These are phyloP conservation scores for Apiotrichum akiyoshidainum DNA, from an alignment of 1,284 basidiomycete species.

Conservation along the genomic window DNA sequence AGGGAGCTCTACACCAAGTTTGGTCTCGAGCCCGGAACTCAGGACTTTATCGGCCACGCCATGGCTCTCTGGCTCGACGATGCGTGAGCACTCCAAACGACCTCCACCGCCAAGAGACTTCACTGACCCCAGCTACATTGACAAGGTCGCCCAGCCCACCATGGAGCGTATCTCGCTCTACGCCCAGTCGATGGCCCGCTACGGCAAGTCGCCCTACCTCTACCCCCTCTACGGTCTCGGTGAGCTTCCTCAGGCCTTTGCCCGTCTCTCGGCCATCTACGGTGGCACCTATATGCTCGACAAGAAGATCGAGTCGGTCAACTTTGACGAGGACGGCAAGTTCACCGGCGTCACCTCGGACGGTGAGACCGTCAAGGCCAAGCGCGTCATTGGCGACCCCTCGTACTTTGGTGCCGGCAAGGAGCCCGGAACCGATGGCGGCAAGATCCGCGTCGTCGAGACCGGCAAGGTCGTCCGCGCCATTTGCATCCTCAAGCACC, in stretches of 20 bases:
- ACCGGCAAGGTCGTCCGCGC: conserved; percentile 93
- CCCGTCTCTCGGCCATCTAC: conserved; percentile 96
- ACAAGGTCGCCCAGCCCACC: conserved; percentile 80
- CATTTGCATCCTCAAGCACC: conserved; percentile 97
- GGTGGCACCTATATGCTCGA: conserved; percentile 99
- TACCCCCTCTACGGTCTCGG: conserved; percentile 99
- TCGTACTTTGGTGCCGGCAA: conserved; percentile 86
- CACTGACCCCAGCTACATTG: conserved; percentile 69
- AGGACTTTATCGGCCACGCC: conserved; percentile 98
- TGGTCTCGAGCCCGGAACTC: conserved; percentile 92
- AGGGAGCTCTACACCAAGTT: conserved; percentile 93
- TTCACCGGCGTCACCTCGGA: conserved; percentile 90
- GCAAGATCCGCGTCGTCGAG: conserved; percentile 83
- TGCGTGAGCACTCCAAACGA: conserved; percentile 61
- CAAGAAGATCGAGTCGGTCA: conserved; percentile 88
- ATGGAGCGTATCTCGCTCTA: conserved; percentile 97
- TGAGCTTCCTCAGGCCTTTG: conserved; percentile 98
- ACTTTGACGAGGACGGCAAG: conserved; percentile 78
- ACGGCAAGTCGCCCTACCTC: conserved; percentile 99
- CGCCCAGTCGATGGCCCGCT: conserved; percentile 97
- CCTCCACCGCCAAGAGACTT: too few relatives aligned
- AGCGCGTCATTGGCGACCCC: conserved; percentile 96
- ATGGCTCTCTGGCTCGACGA: conserved; percentile 99
- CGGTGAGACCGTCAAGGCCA: conserved; percentile 91
- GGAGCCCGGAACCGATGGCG: conserved; percentile 53